Evolutionary conservation across 768 basidiomycete species (phyloP), one percentile per base, ranked within the genome.

Genomic region (Serendipita sp.): DNA sequence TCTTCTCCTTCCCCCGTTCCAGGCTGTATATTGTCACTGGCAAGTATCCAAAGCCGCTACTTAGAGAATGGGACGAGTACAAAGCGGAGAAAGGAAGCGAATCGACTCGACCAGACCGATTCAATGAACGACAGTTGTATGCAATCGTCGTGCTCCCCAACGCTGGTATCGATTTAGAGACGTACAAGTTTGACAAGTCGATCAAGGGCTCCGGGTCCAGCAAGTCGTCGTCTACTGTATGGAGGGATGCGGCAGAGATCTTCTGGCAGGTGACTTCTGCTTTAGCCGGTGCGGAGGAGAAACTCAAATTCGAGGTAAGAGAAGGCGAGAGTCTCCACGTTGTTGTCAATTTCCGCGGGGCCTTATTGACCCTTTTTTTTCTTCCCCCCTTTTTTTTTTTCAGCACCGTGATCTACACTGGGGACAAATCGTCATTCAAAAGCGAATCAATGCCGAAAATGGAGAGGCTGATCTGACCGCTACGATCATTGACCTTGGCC

Each of bases 341-440:
- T n/a, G n/a, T n/a, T n/a, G n/a, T n/a, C n/a, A n/a, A n/a, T n/a
- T n/a, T n/a, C n/a, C n/a, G n/a, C n/a, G n/a, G n/a, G n/a, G n/a
- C n/a, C n/a, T n/a, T n/a, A n/a, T n/a, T n/a, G n/a, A n/a, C n/a
- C 17, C 13, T 2, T 3, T 20, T 24, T 16, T 24, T 30, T 38
- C 3, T 61, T n/a, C n/a, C n/a, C n/a, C n/a, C n/a, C n/a, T n/a
- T 48, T 20, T 20, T n/a, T 0, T 2, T 7, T 34, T 5, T 22
- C 65, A 99, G 95, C 96, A 99, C 73, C 91, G 96, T 33, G 96
- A 99, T 72, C 81, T 99, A n/a, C 96, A 99, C 68, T 91, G 90
- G 82, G 96, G 96, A 22, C 96, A 99, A 72, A 88, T 99, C 58
- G 79, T 99, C 5, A 82, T 98, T 53, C 84, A 84, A 17, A 63